phyloP scores from a whole-genome alignment of 148 eudicot genomes.

The Arbutus unedo region DNA sequence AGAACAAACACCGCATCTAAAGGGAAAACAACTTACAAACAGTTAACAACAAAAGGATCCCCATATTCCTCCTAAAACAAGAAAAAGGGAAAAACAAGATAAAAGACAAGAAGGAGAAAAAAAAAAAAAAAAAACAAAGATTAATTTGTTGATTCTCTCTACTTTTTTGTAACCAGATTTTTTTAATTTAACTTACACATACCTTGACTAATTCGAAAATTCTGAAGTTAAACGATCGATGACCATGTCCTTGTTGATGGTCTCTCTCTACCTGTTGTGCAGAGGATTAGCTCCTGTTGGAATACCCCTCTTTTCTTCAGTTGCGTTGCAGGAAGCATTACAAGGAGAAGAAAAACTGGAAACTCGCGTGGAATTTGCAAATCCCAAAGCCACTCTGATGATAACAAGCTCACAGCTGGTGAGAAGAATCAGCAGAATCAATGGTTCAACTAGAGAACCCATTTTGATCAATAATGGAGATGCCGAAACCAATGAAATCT shows the following conservation, averaged over 20 bases:
- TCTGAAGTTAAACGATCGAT: no score
- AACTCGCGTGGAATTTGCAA: not conserved
- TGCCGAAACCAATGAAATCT: no score
- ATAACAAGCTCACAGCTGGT: not conserved
- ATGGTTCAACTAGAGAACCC: not conserved
- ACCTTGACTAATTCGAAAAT: no score
- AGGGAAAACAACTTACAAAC: not conserved
- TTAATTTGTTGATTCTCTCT: no score
- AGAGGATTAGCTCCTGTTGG: conserved; percentile 20
- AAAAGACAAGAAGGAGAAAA: not conserved
- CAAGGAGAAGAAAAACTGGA: not conserved
- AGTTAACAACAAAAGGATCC: conserved; percentile 7
- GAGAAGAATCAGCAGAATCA: conserved; percentile 8
- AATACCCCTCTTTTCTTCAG: conserved; percentile 13
- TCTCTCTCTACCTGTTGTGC: conserved; percentile 12
- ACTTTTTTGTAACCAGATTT: no score
- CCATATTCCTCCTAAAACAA: not conserved
- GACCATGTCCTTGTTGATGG: no score
- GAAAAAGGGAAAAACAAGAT: not conserved
- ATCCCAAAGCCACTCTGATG: not conserved
- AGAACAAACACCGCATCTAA: not conserved
- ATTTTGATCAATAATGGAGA: not conserved
- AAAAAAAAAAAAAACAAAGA: no score
- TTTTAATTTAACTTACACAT: no score
- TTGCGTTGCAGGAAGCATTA: conserved; percentile 3